Evolutionary conservation across 768 basidiomycete species (phyloP).

Genomic region (Phlegmacium glaucopus): DNA sequence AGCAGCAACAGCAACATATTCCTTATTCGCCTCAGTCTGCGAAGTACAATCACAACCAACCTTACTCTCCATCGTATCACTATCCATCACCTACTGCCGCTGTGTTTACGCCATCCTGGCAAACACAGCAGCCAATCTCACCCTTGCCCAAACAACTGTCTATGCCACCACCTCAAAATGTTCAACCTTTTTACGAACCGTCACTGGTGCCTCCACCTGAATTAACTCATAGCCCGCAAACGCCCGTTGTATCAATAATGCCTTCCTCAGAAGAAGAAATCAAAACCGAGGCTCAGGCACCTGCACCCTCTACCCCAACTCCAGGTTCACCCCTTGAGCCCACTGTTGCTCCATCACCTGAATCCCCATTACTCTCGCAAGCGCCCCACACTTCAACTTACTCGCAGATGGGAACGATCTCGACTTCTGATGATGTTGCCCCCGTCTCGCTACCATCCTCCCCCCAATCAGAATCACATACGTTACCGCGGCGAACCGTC

Average conservation of each 20-base stretch:
- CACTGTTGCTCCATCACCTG: neutral
- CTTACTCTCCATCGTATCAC: slow-evolving; percentile 29
- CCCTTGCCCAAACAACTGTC: slow-evolving; percentile 64
- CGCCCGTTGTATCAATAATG: neutral
- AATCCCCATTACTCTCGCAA: slow-evolving; percentile 2
- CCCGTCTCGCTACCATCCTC: slow-evolving; percentile 4
- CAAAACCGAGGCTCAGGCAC: neutral
- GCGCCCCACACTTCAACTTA: slow-evolving; percentile 16
- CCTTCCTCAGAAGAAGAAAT: neutral
- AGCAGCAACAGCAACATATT: slow-evolving; percentile 14
- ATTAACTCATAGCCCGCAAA: slow-evolving; percentile 3
- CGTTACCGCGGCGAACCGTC: slow-evolving; percentile 5
- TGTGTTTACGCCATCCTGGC: slow-evolving; percentile 42
- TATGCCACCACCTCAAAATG: slow-evolving; percentile 35
- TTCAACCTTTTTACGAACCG: slow-evolving; percentile 18
- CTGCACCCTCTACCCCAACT: slow-evolving; percentile 1
- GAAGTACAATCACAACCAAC: slow-evolving; percentile 20
- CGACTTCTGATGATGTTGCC: slow-evolving; percentile 15
- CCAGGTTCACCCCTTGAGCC: slow-evolving; percentile 4
- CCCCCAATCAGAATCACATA: neutral
- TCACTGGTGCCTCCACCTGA: slow-evolving; percentile 3
- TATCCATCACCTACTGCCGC: slow-evolving; percentile 37
- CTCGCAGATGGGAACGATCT: slow-evolving; percentile 27
- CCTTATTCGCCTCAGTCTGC: slow-evolving; percentile 29
- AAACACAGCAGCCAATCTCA: slow-evolving; percentile 40